Evolutionary conservation across 768 basidiomycete species (phyloP).

Genomic region (Serendipita vermifera): DNA sequence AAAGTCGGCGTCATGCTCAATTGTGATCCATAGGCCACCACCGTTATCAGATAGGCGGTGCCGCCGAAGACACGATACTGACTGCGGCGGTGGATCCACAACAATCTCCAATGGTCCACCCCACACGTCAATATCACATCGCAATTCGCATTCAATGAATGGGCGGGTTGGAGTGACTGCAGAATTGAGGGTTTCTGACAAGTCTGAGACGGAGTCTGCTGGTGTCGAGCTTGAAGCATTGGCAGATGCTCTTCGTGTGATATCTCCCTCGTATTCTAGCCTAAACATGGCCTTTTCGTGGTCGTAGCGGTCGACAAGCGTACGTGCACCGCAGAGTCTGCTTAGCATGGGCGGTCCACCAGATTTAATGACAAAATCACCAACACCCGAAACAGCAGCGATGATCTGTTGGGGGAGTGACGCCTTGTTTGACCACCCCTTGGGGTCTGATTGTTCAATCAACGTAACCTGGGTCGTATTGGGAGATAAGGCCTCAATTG

Average conservation of each 20-base stretch:
- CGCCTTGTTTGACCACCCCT: conserved; percentile 92
- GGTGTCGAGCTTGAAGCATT: conserved; percentile 29
- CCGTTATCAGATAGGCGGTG: conserved; percentile 78
- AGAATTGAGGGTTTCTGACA: conserved; percentile 15
- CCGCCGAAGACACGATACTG: conserved; percentile 68
- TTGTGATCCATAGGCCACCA: conserved; percentile 87
- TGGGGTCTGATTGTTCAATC: conserved; percentile 92
- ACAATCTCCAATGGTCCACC: conserved; percentile 70
- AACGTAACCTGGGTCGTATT: conserved; percentile 88
- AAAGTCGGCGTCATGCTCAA: conserved; percentile 73
- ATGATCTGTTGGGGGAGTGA: conserved; percentile 94
- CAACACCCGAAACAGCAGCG: conserved; percentile 73
- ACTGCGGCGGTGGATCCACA: conserved; percentile 82
- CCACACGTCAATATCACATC: conserved; percentile 90
- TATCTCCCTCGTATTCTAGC: conserved; percentile 58
- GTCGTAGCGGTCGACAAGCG: conserved; percentile 66
- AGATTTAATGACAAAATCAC: conserved; percentile 89
- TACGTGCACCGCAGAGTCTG: conserved; percentile 61
- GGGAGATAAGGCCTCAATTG: conserved; percentile 88
- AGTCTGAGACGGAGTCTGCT: conserved; percentile 15
- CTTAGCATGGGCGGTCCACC: conserved; percentile 92
- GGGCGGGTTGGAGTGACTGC: conserved; percentile 16
- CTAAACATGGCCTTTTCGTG: conserved; percentile 71
- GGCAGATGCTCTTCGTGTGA: conserved; percentile 24
- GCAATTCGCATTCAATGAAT: conserved; percentile 73